phyloP scores from a whole-genome alignment of 257 asterid species.

The Orobanche coerulescens region DNA sequence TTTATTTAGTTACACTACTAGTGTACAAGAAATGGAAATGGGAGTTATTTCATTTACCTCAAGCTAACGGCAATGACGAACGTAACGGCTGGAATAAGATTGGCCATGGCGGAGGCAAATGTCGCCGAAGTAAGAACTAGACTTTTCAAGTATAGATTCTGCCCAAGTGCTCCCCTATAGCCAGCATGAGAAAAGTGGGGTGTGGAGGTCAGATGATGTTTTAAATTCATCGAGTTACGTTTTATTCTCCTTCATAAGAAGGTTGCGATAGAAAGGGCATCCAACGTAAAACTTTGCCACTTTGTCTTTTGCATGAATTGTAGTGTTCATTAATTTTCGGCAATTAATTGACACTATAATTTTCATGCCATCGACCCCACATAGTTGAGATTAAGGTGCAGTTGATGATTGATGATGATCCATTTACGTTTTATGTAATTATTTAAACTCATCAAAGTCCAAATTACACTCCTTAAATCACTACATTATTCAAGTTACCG shows the following conservation, averaged over 20 bases:
- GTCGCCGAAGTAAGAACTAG: slow-evolving; percentile 51
- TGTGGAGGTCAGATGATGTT: too few relatives aligned
- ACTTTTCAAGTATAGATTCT: slow-evolving; percentile 45
- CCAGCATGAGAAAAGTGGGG: too few relatives aligned
- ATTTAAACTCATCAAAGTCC: not conserved
- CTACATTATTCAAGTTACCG: not conserved
- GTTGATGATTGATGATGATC: not conserved
- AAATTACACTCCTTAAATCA: not conserved
- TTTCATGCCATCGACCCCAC: too few relatives aligned
- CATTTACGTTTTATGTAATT: not conserved
- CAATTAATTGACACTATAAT: too few relatives aligned
- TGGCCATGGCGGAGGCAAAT: slow-evolving; percentile 52
- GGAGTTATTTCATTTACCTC: slow-evolving; percentile 25
- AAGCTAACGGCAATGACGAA: slow-evolving; percentile 41
- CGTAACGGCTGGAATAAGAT: slow-evolving; percentile 65
- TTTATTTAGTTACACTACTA: not conserved
- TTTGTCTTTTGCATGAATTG: too few relatives aligned
- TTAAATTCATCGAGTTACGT: too few relatives aligned
- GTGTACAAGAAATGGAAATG: not conserved
- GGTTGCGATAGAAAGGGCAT: too few relatives aligned
- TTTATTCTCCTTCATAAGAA: too few relatives aligned
- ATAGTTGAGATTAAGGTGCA: too few relatives aligned
- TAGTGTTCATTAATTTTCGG: too few relatives aligned
- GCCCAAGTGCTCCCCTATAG: slow-evolving; percentile 64
- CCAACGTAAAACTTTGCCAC: too few relatives aligned